These are phyloP conservation scores for Colletotrichum incanum DNA, from an alignment of 2,329 filamentous ascomycete species.

Conservation along the genomic window DNA sequence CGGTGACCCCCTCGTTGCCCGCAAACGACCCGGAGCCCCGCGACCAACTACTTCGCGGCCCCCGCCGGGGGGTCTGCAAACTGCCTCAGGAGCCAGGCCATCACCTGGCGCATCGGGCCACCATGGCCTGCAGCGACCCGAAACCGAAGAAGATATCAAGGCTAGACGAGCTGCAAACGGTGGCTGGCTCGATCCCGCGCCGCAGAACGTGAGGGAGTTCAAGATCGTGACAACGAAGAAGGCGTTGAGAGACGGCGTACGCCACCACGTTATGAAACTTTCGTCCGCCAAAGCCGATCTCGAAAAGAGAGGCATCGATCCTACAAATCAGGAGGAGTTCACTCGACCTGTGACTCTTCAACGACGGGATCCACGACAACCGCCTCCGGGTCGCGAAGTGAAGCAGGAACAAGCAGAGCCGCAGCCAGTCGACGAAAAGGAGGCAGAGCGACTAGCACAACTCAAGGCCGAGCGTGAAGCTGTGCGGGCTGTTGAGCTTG, in stretches of 20 bases:
- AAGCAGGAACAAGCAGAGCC: constrained; percentile 70
- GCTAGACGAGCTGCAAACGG: constrained; percentile 54
- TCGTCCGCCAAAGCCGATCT: constrained; percentile 66
- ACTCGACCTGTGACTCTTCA: constrained; percentile 90
- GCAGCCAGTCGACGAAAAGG: constrained; percentile 68
- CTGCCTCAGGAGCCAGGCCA: constrained; percentile 41
- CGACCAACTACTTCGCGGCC: constrained; percentile 48
- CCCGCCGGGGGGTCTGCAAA: constrained; percentile 46
- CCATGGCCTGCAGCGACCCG: constrained; percentile 39
- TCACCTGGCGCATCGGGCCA: constrained; percentile 31
- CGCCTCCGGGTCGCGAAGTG: constrained; percentile 73
- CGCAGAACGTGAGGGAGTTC: constrained; percentile 61
- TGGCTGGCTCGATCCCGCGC: constrained; percentile 72
- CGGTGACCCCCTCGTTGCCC: constrained; percentile 76
- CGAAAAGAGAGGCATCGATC: constrained; percentile 76
- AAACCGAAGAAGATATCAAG: constrained; percentile 48
- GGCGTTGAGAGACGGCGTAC: constrained; percentile 82
- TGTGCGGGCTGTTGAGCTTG: constrained; percentile 87
- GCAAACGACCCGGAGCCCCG: constrained; percentile 64
- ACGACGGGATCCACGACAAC: constrained; percentile 86
- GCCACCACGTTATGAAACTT: constrained; percentile 91
- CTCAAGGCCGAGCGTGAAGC: constrained; percentile 85
- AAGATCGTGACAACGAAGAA: constrained; percentile 85
- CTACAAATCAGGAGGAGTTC: constrained; percentile 81
- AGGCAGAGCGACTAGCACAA: constrained; percentile 78